A percentile compares a stretch with the other conserved stretches of the same genome.
Evolutionary conservation across 83 land plant genomes (phyloP).

Genomic region (Diphasiastrum complanatum): DNA sequence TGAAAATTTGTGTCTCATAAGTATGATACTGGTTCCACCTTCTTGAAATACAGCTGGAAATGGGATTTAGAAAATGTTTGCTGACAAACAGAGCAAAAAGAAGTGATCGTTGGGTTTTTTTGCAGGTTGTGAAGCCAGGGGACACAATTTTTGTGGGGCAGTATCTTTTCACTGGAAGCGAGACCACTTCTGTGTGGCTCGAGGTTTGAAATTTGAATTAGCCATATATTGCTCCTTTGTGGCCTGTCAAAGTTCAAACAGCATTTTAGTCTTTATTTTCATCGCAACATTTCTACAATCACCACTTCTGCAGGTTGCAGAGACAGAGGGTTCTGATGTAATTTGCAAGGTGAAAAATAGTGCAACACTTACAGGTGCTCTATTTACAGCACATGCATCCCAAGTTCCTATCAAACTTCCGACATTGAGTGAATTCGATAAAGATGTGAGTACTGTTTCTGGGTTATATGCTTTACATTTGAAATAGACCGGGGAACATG

Average conservation of each 20-base stretch:
- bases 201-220: constrained; percentile 36
- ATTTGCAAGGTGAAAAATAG: constrained; percentile 73
- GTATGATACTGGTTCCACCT: too few species aligned
- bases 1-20: too few species aligned
- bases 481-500: too few species aligned
- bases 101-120: background rate
- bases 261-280: too few species aligned
- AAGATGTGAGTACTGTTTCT: constrained; percentile 10
- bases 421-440: constrained; percentile 66
- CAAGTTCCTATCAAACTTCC: constrained; percentile 77
- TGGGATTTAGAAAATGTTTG: background rate
- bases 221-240: background rate
- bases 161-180: constrained; percentile 91
- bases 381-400: constrained; percentile 80
- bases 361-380: constrained; percentile 70
- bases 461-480: background rate
- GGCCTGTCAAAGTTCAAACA: too few species aligned
- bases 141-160: constrained; percentile 91
- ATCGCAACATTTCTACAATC: too few species aligned
- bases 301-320: constrained; percentile 77
- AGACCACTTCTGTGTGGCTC: constrained; percentile 93
- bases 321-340: constrained; percentile 64
- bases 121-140: constrained; percentile 64
- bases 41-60: background rate
- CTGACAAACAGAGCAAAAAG: background rate